Conservation (phyloP, 257 asterid genomes). For the Plantago ovata region DNA sequence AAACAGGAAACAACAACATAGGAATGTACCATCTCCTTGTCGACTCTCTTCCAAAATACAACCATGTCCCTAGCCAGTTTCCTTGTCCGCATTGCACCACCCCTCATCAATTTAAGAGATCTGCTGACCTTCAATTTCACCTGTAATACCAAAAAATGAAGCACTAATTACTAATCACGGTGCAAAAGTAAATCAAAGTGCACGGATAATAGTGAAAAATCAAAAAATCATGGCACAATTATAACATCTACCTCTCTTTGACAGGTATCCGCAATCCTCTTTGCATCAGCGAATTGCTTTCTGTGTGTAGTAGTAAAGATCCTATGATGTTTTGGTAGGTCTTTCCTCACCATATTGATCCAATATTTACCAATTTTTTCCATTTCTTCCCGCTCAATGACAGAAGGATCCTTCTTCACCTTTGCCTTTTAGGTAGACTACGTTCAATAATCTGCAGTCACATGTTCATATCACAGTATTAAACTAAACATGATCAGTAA, state of each 20-base stretch:
- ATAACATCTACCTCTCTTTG: slow-evolving; percentile 80
- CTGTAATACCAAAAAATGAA: slow-evolving; percentile 34
- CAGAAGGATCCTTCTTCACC: slow-evolving; percentile 80
- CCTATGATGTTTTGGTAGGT: slow-evolving; percentile 88
- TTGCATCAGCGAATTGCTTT: slow-evolving; percentile 82
- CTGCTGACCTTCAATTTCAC: slow-evolving; percentile 91
- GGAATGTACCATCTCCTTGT: slow-evolving; percentile 87
- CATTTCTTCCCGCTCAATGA: slow-evolving; percentile 81
- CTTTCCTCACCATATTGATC: slow-evolving; percentile 84
- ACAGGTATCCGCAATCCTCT: slow-evolving; percentile 83
- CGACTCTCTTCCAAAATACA: slow-evolving; percentile 96
- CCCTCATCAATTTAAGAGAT: slow-evolving; percentile 83
- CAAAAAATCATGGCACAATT: slow-evolving; percentile 6
- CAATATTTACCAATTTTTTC: slow-evolving; percentile 75
- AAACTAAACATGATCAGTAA: slow-evolving; percentile 18
- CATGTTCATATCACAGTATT: slow-evolving; percentile 27
- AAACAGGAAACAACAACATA: slow-evolving; percentile 11
- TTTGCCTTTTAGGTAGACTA: slow-evolving; percentile 70
- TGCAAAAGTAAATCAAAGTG: slow-evolving; percentile 14
- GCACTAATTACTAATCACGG: slow-evolving; percentile 3
- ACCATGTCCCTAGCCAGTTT: slow-evolving; percentile 93
- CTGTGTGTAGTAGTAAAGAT: slow-evolving; percentile 61
- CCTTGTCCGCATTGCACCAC: slow-evolving; percentile 84
- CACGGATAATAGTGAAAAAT: neutral
- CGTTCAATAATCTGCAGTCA: slow-evolving; percentile 89